Base-by-base conservation (phyloP, 805 yeast genomes). In the Candida chauliodis region DNA sequence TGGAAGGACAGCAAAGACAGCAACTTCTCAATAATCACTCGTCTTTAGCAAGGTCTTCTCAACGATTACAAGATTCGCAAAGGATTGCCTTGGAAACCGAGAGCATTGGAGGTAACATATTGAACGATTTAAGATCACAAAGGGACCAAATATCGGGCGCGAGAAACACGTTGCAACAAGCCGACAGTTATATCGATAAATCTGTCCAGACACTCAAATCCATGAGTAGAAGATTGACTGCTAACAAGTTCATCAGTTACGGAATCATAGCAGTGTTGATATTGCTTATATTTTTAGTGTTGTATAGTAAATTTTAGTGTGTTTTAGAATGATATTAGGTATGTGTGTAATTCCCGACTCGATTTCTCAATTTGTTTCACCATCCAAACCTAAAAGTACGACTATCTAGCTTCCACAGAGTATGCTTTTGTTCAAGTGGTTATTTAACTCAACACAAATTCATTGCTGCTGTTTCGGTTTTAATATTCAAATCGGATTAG, bases 21-120 rank as follows among this genome's bases (percentile, higher is more conserved):
- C 86, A 83, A 49, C 69, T 93, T 32, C 69, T 93, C 41, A 73
- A 76, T 37, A 86, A 86, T 44, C 86, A 86, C 52, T 81, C 88
- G 2, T 73, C 93, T 3, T 71, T 93, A 42, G 95, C 87, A 48
- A 73, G 93, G 47, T 77, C 95, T 1, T 76, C 88, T 2, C 91
- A 90, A 45, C 75, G 96, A 50, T 71, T 93, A 34, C 74, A 83
- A 43, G 97, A 93, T 33, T 83, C 93, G 15, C 95, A 91, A 46
- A 73, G 97, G 49, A 71, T 89, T 2, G 99, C 98, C 5, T 69
- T 84, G 37, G 99, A 93, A 50, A 89, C 99, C 0, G 99, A 93
- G 61, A 72, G 73, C 22, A 79, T 93, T 36, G 99, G 99, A 1
- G 87, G 96, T 10, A 83, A 84, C 47, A 93, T 93, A 37, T 73